Percentiles rank a stretch among this genome's conserved stretches.
Conservation (phyloP, 2,329 filamentous ascomycete species). For the Niveomyces coronatus region DNA sequence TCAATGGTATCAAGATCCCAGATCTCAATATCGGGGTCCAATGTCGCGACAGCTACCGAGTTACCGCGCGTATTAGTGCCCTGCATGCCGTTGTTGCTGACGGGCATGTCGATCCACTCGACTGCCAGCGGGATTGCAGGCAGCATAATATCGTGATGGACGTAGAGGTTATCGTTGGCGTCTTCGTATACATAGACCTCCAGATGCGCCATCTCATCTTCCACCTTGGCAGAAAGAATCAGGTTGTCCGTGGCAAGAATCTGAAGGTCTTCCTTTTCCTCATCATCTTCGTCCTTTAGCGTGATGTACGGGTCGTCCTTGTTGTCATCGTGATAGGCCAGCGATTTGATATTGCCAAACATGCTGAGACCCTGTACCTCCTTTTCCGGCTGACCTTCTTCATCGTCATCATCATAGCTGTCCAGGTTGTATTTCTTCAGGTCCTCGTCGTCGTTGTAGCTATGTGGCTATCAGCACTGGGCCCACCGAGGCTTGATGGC, state of each 20-base stretch:
- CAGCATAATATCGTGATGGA: constrained; percentile 99
- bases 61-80: constrained; percentile 65
- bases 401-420: constrained; percentile 82
- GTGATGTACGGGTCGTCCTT: constrained; percentile 96
- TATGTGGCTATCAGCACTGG: constrained; percentile 15
- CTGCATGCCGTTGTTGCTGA: constrained; percentile 51
- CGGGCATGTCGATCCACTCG: constrained; percentile 92
- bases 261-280: constrained; percentile 89
- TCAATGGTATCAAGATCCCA: constrained; percentile 96
- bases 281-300: constrained; percentile 57
- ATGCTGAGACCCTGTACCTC: constrained; percentile 68
- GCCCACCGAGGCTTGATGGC: too few species aligned
- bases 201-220: constrained; percentile 92
- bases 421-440: constrained; percentile 94
- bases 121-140: constrained; percentile 91
- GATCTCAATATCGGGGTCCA: constrained; percentile 97
- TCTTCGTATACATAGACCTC: constrained; percentile 98
- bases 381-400: constrained; percentile 32
- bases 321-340: constrained; percentile 90
- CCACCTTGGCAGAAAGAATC: constrained; percentile 82
- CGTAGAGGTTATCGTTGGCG: constrained; percentile 88
- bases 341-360: constrained; percentile 89
- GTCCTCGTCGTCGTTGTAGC: constrained; percentile 64
- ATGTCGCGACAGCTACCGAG: constrained; percentile 90
- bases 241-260: constrained; percentile 89